Evolutionary conservation across 106 monocot genomes (phyloP).

Genomic region (Allium sativum): DNA sequence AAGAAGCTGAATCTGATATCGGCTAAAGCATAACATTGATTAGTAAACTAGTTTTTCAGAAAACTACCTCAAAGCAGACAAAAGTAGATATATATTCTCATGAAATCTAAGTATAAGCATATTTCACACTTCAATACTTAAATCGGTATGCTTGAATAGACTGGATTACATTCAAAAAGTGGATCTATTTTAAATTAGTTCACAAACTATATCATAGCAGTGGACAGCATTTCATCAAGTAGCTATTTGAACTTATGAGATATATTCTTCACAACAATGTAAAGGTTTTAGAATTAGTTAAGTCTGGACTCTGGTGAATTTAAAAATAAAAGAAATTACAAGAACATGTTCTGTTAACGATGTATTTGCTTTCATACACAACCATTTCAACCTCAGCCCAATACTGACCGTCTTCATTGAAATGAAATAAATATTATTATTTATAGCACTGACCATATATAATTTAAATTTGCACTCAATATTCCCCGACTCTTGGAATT

Average conservation of each 20-base stretch:
- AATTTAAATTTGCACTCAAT: no score
- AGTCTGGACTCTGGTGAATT: neutral
- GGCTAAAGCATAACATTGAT: neutral
- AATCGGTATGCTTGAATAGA: neutral
- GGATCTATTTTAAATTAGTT: neutral
- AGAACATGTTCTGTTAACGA: neutral
- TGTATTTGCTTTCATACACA: neutral
- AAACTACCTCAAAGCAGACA: neutral
- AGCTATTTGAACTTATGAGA: neutral
- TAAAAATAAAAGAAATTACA: neutral
- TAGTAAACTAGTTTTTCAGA: neutral
- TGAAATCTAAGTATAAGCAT: neutral
- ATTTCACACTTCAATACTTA: neutral
- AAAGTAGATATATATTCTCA: neutral
- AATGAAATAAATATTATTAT: no score
- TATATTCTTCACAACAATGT: neutral
- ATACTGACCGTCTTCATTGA: no score
- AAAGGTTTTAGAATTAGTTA: neutral
- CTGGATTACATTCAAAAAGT: neutral
- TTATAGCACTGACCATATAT: no score
- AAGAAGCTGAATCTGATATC: neutral
- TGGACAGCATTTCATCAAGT: slow-evolving; percentile 1
- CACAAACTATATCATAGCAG: neutral
- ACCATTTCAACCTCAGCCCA: neutral
- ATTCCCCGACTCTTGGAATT: no score